Conservation (phyloP, 208 protist genomes). For the Trypanosoma grayi region DNA sequence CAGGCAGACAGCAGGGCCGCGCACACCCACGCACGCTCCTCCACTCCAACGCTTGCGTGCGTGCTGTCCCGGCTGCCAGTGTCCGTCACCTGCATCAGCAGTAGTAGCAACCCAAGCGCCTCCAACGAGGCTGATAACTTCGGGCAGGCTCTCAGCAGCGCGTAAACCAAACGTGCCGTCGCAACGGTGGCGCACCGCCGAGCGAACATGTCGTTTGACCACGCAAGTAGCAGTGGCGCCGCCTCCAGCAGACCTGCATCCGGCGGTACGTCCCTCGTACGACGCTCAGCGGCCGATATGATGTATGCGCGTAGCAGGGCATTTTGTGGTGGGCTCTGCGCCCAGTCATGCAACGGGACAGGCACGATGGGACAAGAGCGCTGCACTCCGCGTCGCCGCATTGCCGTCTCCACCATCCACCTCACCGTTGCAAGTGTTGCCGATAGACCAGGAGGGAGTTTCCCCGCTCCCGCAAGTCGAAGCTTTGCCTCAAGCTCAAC, state of each 20-base stretch:
- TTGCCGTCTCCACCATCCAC: conserved; percentile 19
- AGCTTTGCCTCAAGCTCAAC: conserved; percentile 21
- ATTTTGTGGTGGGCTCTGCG: background rate
- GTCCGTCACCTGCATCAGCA: conserved; percentile 15
- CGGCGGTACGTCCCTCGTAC: background rate
- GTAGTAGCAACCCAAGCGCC: conserved; percentile 18
- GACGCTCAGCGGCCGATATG: conserved; percentile 5
- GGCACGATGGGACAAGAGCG: background rate
- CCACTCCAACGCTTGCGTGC: background rate
- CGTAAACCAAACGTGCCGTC: conserved; percentile 7
- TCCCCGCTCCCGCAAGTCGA: background rate
- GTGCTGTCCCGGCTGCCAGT: background rate
- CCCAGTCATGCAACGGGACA: conserved; percentile 3
- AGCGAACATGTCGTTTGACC: conserved; percentile 22
- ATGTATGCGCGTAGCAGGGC: conserved; percentile 14
- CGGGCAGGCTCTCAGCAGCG: conserved; percentile 5
- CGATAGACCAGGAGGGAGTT: conserved; percentile 7
- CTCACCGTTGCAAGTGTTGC: conserved; percentile 6
- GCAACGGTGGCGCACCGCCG: conserved; percentile 1
- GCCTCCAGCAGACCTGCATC: conserved; percentile 8
- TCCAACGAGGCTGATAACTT: conserved; percentile 14
- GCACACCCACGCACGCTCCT: conserved; percentile 23
- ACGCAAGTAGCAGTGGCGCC: conserved; percentile 26
- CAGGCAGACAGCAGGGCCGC: conserved; percentile 12
- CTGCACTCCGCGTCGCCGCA: conserved; percentile 16